Evolutionary conservation across 208 protist genomes (phyloP).

Genomic region (Leishmania gerbilli): DNA sequence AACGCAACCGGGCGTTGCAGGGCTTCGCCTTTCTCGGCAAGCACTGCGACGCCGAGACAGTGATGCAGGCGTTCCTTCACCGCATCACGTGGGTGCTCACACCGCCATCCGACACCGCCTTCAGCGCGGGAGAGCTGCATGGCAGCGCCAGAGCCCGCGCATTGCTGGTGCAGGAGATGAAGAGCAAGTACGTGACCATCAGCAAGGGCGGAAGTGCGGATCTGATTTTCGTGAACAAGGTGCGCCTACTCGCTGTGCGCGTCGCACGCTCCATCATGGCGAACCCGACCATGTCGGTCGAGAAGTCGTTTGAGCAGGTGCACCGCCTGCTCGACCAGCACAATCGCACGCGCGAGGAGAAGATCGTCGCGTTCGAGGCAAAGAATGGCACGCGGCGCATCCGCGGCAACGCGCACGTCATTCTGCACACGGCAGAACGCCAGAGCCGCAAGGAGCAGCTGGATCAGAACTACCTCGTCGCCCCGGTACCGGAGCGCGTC

Average conservation of each 20-base stretch:
- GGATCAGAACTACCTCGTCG: constrained; percentile 79
- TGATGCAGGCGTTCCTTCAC: constrained; percentile 82
- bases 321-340: constrained; percentile 64
- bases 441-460: constrained; percentile 60
- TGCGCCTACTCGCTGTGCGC: constrained; percentile 75
- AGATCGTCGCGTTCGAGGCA: constrained; percentile 84
- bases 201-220: constrained; percentile 78
- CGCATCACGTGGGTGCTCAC: constrained; percentile 88
- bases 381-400: constrained; percentile 89
- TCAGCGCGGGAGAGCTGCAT: constrained; percentile 43
- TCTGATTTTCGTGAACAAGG: constrained; percentile 86
- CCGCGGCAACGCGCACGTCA: constrained; percentile 73
- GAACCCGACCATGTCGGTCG: constrained; percentile 85
- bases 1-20: constrained; percentile 82
- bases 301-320: constrained; percentile 65
- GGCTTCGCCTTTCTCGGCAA: constrained; percentile 86
- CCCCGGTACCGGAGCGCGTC: constrained; percentile 73
- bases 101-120: constrained; percentile 52
- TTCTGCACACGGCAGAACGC: constrained; percentile 55
- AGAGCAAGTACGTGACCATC: constrained; percentile 76
- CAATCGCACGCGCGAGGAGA: constrained; percentile 78
- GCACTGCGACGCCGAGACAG: constrained; percentile 62
- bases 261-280: constrained; percentile 85
- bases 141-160: constrained; percentile 68
- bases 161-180: constrained; percentile 68